A percentile compares a stretch with the other conserved stretches of the same genome.
Evolutionary conservation across 164 flowering plant species (phyloP).

Genomic region (Buxus sempervirens): DNA sequence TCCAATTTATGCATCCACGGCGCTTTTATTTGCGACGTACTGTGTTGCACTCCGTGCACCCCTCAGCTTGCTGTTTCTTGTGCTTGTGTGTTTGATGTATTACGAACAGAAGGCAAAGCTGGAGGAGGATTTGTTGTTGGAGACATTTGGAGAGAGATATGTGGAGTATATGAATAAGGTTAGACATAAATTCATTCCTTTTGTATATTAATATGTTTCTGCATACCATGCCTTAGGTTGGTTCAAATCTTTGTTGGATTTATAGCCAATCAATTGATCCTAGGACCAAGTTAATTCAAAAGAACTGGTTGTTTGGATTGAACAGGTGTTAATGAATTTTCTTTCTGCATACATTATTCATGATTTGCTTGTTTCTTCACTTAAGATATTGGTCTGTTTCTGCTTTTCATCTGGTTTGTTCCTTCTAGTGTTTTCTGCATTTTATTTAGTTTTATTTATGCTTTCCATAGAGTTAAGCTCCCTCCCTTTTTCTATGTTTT

Average conservation of each 20-base stretch:
- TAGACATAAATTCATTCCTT: constrained; percentile 79
- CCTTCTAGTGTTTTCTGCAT: neutral
- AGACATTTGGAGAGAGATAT: constrained; percentile 65
- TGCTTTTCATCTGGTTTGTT: neutral
- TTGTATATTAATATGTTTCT: constrained; percentile 48
- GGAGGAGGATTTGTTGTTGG: constrained; percentile 80
- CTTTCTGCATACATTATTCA: neutral
- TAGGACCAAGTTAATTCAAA: neutral
- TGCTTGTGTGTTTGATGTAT: constrained; percentile 57
- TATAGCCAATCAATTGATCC: neutral
- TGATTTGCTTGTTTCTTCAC: neutral
- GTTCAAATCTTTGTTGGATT: constrained; percentile 6
- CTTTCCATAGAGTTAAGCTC: neutral
- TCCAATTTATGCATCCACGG: constrained; percentile 76
- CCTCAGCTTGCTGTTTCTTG: constrained; percentile 47
- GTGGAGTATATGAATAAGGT: constrained; percentile 63
- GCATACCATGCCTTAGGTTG: constrained; percentile 16
- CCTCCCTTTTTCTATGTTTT: neutral
- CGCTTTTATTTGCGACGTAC: constrained; percentile 68
- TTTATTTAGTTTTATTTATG: no score
- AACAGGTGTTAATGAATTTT: neutral
- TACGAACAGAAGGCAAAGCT: constrained; percentile 66
- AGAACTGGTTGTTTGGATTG: neutral
- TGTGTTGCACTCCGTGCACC: constrained; percentile 78
- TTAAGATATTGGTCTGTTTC: neutral